Evolutionary conservation across 371 early-diverging fungal genomes (phyloP).

Genomic region (Saksenaea oblongispora): DNA sequence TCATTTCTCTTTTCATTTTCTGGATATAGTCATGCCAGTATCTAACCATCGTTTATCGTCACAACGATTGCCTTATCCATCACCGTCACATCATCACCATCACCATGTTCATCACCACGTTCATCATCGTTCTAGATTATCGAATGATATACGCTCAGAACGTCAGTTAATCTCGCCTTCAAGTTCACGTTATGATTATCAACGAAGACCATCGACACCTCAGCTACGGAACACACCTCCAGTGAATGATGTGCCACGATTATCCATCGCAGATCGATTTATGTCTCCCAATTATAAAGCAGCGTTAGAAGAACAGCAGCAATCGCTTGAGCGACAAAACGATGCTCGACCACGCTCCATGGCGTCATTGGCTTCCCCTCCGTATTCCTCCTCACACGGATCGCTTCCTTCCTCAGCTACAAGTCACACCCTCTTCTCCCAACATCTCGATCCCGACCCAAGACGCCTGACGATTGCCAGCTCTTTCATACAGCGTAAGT

Average conservation of each 20-base stretch:
- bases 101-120: not conserved
- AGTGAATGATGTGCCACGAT: conserved; percentile 4
- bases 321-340: not conserved
- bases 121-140: not conserved
- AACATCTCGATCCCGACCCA: conserved; percentile 9
- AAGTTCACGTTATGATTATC: not conserved
- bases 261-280: conserved; percentile 24
- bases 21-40: not conserved
- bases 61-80: too few relatives aligned
- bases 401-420: conserved; percentile 7
- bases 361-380: conserved; percentile 4
- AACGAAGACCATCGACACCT: not conserved
- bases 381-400: conserved; percentile 14
- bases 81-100: not conserved
- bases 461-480: conserved; percentile 10
- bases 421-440: not conserved
- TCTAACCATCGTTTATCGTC: not conserved
- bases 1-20: not conserved
- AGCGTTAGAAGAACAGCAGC: not conserved
- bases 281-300: conserved; percentile 8
- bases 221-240: not conserved
- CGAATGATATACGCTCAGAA: not conserved
- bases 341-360: conserved; percentile 4
- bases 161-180: not conserved
- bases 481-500: conserved; percentile 7